Evolutionary conservation across 2,329 filamentous ascomycete genomes (phyloP), one percentile per base, ranked within the genome.

Genomic region (Bipolaris gigantea): DNA sequence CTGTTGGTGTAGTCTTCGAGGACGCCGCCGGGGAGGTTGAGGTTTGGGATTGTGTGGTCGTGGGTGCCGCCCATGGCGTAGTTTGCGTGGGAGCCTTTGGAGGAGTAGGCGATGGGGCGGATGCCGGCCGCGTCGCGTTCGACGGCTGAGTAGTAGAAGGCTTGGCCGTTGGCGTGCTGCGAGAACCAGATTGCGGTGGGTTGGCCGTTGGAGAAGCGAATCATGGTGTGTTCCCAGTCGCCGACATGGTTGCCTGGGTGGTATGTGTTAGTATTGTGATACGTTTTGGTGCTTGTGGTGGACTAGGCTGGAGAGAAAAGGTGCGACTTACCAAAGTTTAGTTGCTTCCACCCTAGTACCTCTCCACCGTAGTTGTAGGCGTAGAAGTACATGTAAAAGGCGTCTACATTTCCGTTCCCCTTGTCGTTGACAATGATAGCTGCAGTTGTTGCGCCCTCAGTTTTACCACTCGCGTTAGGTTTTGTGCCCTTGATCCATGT

Each of bases 171-270:
- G 27, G 77, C 72, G 67, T 89, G 86, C 65, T 88, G 85, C 48
- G 80, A 83, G 65, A 80, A 88, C 83, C 85, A 89, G 11, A 88
- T 68, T 1, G 78, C 75, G 56, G 79, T 70, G 0, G 86, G 86
- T 1, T 63, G 57, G 9, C 82, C 82, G 49, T 85, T 76, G 15
- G 75, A 47, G 70, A 89, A 89, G 10, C 86, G 84, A 30, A 89
- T 76, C 84, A 87, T 86, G 50, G 82, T 85, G 68, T 88, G 85
- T 65, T 88, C 85, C 84, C 83, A 86, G 65, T 86, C 84, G 8
- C 85, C 86, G 27, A 89, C 81, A 66, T 89, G 86, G 66, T 86
- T 80, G 10, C 76, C 77, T 62, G 65, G 9, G 2, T n/a, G 11
- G 15, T 32, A 27, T 10, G 8, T 19, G 27, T 53, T 32, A 55